Base-by-base conservation (phyloP, 2,329 filamentous ascomycete genomes). In the Colletotrichum chlorophyti region DNA sequence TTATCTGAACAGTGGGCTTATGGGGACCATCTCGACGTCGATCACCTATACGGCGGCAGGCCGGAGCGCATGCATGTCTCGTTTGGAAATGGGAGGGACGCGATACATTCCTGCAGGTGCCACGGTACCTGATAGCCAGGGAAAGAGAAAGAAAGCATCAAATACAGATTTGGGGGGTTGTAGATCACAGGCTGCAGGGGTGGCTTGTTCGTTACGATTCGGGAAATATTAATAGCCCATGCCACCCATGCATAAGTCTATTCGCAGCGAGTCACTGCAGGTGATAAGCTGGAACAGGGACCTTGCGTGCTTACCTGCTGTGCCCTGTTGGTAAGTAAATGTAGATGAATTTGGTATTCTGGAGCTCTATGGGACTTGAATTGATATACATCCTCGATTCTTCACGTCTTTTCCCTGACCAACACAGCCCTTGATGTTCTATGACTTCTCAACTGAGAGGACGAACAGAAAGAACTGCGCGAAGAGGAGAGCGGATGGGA, bases 191-290 rank as follows among this genome's bases (percentile, higher is more conserved):
- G 40, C 15, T 37, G 24, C 34, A 17, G 34, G 35, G 43, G 35
- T 27, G 31, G 23, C 37, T 23, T 14, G 37, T 35, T 29, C 21
- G 49, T 41, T 26, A 17, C 32, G 50, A 37, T 42, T 43, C 50
- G 50, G 55, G 51, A 32, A 49, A 50, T 50, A 59, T 50, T 55
- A 49, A 59, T 49, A 59, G 55, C 43, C 51, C 38, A 50, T 49
- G 43, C 51, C 55, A 51, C 43, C 51, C 38, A 50, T 49, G 43
- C 51, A 45, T 31, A 19, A 12, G 34, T 19, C 17, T 38, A 19
- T 38, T 41, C 17, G 35, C 11, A 34, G 15, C 46, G n/a, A n/a
- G n/a, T n/a, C 37, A 38, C 31, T 26, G 40, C 38, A 45, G 38
- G 10, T 19, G 27, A 31, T 31, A 21, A 23, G 23, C 34, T 38